These are phyloP conservation scores for Polysphondylium violaceum DNA, from an alignment of 78 protist species.

Conservation along the genomic window DNA sequence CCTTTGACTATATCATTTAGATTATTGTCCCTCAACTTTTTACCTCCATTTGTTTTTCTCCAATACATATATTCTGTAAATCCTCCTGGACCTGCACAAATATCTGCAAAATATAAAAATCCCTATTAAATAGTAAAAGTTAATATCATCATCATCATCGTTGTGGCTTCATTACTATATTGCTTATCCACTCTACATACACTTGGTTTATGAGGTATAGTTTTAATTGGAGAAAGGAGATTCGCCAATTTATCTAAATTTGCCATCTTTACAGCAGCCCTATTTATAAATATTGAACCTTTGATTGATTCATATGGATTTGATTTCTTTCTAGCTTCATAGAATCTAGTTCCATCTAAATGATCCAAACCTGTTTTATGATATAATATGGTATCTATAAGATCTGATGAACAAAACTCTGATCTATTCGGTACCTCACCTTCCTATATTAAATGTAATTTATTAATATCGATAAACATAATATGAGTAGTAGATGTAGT, in stretches of 20 bases:
- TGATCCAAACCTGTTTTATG: conserved; percentile 50
- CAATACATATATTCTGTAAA: conserved; percentile 92
- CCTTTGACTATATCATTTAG: conserved; percentile 32
- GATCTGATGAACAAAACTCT: conserved; percentile 30
- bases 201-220: background rate
- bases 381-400: conserved; percentile 4
- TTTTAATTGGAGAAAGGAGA: conserved; percentile 5
- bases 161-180: background rate
- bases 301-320: conserved; percentile 87
- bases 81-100: conserved; percentile 96
- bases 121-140: background rate
- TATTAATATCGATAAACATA: no score
- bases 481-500: no score
- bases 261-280: conserved; percentile 97
- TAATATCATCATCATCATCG: background rate
- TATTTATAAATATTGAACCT: conserved; percentile 85
- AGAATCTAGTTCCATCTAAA: conserved; percentile 30
- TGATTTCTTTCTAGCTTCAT: conserved; percentile 78
- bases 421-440: background rate
- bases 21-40: background rate
- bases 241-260: conserved; percentile 83
- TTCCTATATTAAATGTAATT: no score
- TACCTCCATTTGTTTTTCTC: conserved; percentile 70
- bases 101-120: conserved; percentile 76
- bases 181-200: conserved; percentile 12